Percentiles rank a stretch among this genome's conserved stretches.
phyloP scores from a whole-genome alignment of 495 filamentous ascomycete species.

The Astrothelium subdiscretum region DNA sequence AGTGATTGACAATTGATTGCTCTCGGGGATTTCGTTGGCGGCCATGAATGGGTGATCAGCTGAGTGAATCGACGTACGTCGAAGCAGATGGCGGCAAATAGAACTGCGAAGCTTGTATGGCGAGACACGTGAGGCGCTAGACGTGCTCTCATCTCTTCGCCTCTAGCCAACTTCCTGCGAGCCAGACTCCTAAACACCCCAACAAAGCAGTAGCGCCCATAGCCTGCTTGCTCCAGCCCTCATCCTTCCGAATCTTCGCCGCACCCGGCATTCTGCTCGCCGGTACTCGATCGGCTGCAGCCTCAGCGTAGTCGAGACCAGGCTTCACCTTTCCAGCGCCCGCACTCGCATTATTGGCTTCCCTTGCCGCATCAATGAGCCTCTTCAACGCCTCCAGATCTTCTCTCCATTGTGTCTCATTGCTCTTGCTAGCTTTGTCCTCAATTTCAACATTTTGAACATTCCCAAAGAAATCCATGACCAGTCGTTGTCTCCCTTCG shows the following conservation, averaged over 20 bases:
- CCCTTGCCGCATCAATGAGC: not conserved
- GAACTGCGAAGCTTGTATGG: not conserved
- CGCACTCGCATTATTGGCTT: not conserved
- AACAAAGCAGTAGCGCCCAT: not conserved
- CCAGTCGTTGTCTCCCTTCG: constrained; percentile 56
- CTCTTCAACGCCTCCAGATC: constrained; percentile 49
- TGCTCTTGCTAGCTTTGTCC: constrained; percentile 34
- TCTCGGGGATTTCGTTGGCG: not conserved
- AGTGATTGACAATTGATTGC: not conserved
- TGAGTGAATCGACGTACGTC: not conserved
- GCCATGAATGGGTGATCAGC: not conserved
- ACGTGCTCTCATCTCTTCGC: not conserved
- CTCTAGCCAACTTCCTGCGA: not conserved
- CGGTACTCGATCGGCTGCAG: not conserved
- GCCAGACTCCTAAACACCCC: not conserved
- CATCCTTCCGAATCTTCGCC: not conserved
- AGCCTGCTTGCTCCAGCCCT: not conserved
- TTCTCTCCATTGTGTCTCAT: constrained; percentile 52
- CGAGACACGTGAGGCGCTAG: not conserved
- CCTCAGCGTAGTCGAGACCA: not conserved
- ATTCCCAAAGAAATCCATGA: constrained; percentile 98
- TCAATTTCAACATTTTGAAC: constrained; percentile 94
- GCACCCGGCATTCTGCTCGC: not conserved
- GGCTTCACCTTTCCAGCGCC: not conserved
- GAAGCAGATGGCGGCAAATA: not conserved